Percentiles rank a stretch among this genome's conserved stretches.
Evolutionary conservation across 2,329 filamentous ascomycete genomes (phyloP).

Genomic region (Myriangium duriaei): DNA sequence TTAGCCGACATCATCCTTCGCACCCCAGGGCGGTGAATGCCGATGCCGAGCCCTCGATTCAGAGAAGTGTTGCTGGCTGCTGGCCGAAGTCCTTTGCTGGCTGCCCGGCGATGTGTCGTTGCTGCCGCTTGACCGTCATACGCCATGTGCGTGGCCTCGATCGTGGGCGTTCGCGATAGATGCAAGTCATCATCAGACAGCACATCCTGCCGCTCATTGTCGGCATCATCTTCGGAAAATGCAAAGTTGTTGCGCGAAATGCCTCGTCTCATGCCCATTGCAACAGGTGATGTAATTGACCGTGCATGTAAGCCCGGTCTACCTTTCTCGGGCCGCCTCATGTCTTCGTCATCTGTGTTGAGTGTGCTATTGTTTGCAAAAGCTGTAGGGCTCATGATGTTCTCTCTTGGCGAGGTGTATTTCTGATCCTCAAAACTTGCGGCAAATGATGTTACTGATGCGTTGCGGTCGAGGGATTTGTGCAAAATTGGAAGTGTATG

Average conservation of each 20-base stretch:
- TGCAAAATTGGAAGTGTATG: conserved; percentile 83
- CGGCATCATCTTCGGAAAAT: conserved; percentile 64
- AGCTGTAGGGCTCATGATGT: conserved; percentile 44
- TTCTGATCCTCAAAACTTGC: conserved; percentile 70
- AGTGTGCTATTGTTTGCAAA: conserved; percentile 29
- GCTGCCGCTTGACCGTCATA: background rate
- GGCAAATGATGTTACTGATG: conserved; percentile 65
- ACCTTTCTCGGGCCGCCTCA: conserved; percentile 35
- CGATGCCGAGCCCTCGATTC: conserved; percentile 1
- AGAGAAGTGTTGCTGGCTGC: conserved; percentile 1
- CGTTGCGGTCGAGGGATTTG: conserved; percentile 61
- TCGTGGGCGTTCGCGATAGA: conserved; percentile 30
- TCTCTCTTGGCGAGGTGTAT: conserved; percentile 37
- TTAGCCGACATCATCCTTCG: background rate
- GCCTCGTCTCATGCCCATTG: conserved; percentile 24
- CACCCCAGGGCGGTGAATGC: background rate
- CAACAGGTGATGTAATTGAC: conserved; percentile 62
- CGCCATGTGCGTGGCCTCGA: conserved; percentile 14
- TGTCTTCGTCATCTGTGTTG: conserved; percentile 25
- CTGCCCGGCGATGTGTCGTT: conserved; percentile 1
- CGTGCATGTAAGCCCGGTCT: conserved; percentile 64
- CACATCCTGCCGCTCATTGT: conserved; percentile 41
- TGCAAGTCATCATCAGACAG: conserved; percentile 65
- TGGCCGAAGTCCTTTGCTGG: background rate
- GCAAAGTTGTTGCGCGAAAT: conserved; percentile 45